These are phyloP conservation scores for Polygonum maritimum DNA, from an alignment of 148 eudicot species.

Conservation along the genomic window DNA sequence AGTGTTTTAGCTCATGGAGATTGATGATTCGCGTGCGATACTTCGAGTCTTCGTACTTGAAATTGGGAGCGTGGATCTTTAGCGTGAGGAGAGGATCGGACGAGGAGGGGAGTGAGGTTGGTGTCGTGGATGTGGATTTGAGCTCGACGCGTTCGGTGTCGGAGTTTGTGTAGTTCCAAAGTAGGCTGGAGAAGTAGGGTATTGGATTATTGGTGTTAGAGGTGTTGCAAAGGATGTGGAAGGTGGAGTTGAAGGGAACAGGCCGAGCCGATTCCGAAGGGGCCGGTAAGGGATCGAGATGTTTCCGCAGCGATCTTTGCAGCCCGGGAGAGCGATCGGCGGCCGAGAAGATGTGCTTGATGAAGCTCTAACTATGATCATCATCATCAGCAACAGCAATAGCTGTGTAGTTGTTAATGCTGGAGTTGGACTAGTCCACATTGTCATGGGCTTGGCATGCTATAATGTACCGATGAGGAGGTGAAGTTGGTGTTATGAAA, in stretches of 20 bases:
- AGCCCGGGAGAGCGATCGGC: background rate
- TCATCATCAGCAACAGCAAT: background rate
- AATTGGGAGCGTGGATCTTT: background rate
- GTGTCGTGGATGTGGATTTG: background rate
- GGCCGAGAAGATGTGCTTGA: background rate
- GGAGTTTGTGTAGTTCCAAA: background rate
- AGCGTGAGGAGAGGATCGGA: background rate
- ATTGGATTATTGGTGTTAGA: background rate
- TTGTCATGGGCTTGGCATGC: too few species aligned
- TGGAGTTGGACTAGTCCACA: too few species aligned
- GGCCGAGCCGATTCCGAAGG: background rate
- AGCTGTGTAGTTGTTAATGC: too few species aligned
- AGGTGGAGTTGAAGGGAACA: background rate
- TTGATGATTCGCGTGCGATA: background rate
- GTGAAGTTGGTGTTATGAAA: too few species aligned
- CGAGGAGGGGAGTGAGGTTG: background rate
- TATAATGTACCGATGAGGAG: too few species aligned
- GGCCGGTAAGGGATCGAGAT: background rate
- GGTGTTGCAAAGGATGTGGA: background rate
- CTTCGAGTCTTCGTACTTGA: background rate
- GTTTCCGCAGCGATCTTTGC: background rate
- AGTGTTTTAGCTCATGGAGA: too few species aligned
- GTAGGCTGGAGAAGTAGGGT: background rate
- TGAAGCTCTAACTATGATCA: background rate
- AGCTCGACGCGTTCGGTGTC: background rate